A percentile compares a stretch with the other conserved stretches of the same genome.
Evolutionary conservation across 2,329 filamentous ascomycete genomes (phyloP).

Genomic region (Thielaviopsis musarum): DNA sequence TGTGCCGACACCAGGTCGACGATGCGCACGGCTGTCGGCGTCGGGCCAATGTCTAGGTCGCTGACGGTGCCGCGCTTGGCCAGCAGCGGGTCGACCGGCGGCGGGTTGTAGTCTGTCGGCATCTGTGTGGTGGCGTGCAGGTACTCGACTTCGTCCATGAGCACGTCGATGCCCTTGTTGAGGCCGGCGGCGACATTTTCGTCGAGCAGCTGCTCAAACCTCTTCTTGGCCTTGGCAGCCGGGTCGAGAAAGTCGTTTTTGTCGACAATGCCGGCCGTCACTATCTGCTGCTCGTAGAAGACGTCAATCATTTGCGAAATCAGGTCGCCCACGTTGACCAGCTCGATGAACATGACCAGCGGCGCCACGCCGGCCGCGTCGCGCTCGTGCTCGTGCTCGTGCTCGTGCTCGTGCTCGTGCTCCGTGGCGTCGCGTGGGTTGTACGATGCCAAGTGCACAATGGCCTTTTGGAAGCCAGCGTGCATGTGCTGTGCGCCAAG

Average conservation of each 20-base stretch:
- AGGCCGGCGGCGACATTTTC: constrained; percentile 89
- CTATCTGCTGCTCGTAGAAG: constrained; percentile 91
- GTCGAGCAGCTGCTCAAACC: constrained; percentile 96
- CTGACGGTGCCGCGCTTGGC: constrained; percentile 16
- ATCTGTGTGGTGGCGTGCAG: constrained; percentile 76
- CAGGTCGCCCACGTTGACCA: constrained; percentile 93
- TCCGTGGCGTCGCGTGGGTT: constrained; percentile 70
- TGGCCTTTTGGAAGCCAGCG: constrained; percentile 82
- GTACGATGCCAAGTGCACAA: constrained; percentile 78
- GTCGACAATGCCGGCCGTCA: constrained; percentile 66
- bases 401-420: constrained; percentile 42
- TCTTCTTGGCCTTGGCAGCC: constrained; percentile 87
- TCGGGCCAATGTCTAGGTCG: constrained; percentile 45
- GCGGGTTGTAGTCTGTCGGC: constrained; percentile 81
- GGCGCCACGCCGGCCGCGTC: constrained; percentile 53
- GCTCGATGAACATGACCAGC: constrained; percentile 85
- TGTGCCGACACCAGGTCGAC: constrained; percentile 77
- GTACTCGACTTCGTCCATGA: constrained; percentile 97
- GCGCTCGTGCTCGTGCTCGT: constrained; percentile 51
- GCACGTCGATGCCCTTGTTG: constrained; percentile 93
- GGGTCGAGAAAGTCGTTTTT: constrained; percentile 89
- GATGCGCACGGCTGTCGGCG: constrained; percentile 59
- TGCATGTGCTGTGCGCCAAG: constrained; percentile 78
- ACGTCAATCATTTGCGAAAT: constrained; percentile 99
- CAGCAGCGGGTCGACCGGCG: constrained; percentile 6